Base-by-base conservation (phyloP, 1,139 yeast species). In the Yamadazyma kanchanaburiensis region DNA sequence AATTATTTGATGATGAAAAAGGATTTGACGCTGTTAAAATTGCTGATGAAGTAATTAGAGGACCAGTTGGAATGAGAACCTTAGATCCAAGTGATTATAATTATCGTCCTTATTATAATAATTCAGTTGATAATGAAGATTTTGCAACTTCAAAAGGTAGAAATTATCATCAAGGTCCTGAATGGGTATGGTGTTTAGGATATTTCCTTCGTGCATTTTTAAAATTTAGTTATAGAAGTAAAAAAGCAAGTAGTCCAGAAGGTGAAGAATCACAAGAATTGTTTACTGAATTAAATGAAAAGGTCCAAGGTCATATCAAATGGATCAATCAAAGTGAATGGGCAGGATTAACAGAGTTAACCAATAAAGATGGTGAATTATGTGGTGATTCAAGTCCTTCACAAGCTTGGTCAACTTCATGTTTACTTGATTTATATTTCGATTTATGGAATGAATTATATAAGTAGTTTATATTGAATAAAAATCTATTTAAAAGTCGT, bases 141-240 rank as follows among this genome's bases (percentile, higher is more conserved):
- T 91, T 88, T 66, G 88, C 94, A 1, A 88, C 97, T 0, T 71
- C 97, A 5, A 88, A 88, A 58, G 98, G 98, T 12, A 74, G 97
- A 48, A 91, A 91, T 58, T 91, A 91, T 55, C 98, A 91, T 56
- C 97, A 91, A 59, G 98, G 98, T 2, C 98, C 98, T 2, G 98
- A 91, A 54, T 91, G 98, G 98, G 81, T 85, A 14, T 91, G 97
- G 96, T 77, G 80, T 38, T 70, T 72, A 22, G 98, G 98, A 2
- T 88, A 77, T 58, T 89, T 86, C 53, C 60, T 91, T 43, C 72
- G 96, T 39, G 95, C 97, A 0, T 79, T 68, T 51, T 60, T 70
- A 27, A 54, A 60, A 30, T 78, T 83, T 55, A 77, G 78, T 42
- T 58, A 66, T 33, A 44, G 55, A 17, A 18, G 20, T 10, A 47